Conservation (phyloP, 2,329 filamentous ascomycete genomes). For the Alternaria gaisen region DNA sequence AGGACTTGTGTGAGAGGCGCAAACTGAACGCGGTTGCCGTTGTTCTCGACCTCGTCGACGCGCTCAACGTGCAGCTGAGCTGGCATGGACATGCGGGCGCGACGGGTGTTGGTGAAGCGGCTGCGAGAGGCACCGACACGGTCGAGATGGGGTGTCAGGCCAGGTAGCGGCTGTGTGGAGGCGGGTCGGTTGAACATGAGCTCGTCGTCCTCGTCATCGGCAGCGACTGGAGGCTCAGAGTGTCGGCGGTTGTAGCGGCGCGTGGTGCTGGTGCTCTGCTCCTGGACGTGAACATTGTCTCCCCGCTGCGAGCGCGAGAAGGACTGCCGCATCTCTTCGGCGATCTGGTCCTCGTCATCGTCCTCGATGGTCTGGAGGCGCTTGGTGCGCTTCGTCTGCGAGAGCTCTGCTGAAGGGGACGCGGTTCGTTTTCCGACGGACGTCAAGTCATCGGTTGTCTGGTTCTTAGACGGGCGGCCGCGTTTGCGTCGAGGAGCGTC, state of each 20-base stretch:
- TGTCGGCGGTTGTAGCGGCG: conserved; percentile 42
- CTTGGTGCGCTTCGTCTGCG: conserved; percentile 46
- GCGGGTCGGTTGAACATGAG: conserved; percentile 27
- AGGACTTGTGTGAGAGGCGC: conserved; percentile 46
- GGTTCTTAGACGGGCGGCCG: conserved; percentile 40
- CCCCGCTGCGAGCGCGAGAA: conserved; percentile 35
- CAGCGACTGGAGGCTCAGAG: conserved; percentile 45
- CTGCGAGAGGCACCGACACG: conserved; percentile 38
- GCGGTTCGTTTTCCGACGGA: conserved; percentile 40
- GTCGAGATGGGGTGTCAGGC: conserved; percentile 46
- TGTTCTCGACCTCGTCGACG: conserved; percentile 34
- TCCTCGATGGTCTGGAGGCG: conserved; percentile 41
- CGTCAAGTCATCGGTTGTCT: conserved; percentile 28
- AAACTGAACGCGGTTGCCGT: conserved; percentile 43
- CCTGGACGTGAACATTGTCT: conserved; percentile 27
- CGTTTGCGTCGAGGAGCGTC: conserved; percentile 45
- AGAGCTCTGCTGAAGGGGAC: conserved; percentile 36
- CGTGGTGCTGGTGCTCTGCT: conserved; percentile 22
- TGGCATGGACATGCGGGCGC: conserved; percentile 49
- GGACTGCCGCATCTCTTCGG: conserved; percentile 44
- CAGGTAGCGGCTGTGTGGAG: conserved; percentile 39
- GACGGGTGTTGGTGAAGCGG: conserved; percentile 38
- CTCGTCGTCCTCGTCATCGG: conserved; percentile 26
- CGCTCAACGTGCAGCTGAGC: conserved; percentile 41
- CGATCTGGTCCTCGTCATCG: conserved; percentile 43